Base-by-base conservation (phyloP, 1,284 basidiomycete species). In the Bjerkandera adusta region DNA sequence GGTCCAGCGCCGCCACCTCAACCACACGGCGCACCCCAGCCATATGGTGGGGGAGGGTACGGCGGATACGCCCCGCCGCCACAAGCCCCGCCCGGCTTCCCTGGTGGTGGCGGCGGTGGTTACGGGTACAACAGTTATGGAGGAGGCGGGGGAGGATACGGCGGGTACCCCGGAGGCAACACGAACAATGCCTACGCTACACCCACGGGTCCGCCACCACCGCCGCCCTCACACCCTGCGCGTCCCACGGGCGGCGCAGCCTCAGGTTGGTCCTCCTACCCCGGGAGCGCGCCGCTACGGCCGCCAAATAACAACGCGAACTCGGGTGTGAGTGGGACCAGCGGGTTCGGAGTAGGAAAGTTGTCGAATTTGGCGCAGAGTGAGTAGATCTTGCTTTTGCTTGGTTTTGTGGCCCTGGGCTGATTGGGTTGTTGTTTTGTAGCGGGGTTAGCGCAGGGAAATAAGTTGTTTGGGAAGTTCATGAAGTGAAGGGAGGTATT, bases 291-390 rank as follows among this genome's bases (percentile, higher is more conserved):
- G 36, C 20, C 16, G 20, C 6, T 3, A 18, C 36, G 36, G 21
- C 44, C 44, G 25, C 36, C 44, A 21, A 29, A 29, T 5, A 25
- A 5, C 6, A 7, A 13, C 16, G 35, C 15, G 4, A n/a, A n/a
- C 21, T 10, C 34, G 2, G 34, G 34, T 36, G 4, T 4, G 24
- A 11, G 10, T 12, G 29, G 39, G 27, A 7, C 33, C 11, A 26
- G 35, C 5, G 36, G 35, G 10, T 8, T 38, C 13, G 35, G 24
- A 5, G 35, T 22, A 7, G 42, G 42, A 11, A 37, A 29, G 20
- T 29, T 61, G 37, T 51, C 55, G 50, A 57, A 48, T 36, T 21
- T 62, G 35, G 55, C 57, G 8, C 56, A 53, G 21, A 53, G 61
- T 62, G 39, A 49, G 59, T 54, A n/a, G n/a, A n/a, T n/a, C 25